Evolutionary conservation across 2,329 filamentous ascomycete genomes (phyloP).

Genomic region (Penicillium palitans): DNA sequence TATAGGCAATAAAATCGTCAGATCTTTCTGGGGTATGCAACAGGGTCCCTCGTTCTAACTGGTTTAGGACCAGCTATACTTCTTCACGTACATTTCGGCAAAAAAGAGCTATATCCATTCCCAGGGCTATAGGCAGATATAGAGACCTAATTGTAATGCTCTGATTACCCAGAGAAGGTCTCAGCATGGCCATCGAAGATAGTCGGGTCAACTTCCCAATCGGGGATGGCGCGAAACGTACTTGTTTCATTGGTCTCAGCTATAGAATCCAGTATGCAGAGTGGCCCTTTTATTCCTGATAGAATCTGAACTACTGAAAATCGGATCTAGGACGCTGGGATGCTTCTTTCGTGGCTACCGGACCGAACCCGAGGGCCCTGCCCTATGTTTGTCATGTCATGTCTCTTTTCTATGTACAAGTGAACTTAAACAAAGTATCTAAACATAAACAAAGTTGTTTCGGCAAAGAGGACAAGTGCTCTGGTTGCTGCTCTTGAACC

Average conservation of each 20-base stretch:
- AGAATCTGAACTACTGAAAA: neutral
- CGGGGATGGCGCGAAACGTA: conserved; percentile 1
- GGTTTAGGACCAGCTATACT: neutral
- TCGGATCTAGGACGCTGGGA: neutral
- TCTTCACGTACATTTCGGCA: neutral
- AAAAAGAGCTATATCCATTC: neutral
- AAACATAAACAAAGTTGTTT: conserved; percentile 72
- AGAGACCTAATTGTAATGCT: neutral
- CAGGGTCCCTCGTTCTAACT: neutral
- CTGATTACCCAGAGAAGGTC: neutral
- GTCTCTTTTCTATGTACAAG: conserved; percentile 20
- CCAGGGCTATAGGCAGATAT: neutral
- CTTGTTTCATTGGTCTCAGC: neutral
- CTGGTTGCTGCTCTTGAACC: conserved; percentile 92
- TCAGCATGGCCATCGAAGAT: neutral
- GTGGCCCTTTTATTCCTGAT: neutral
- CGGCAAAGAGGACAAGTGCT: conserved; percentile 91
- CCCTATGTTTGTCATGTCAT: conserved; percentile 6
- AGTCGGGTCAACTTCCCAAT: neutral
- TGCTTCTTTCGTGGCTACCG: neutral
- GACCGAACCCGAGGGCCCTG: neutral
- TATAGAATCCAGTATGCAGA: neutral
- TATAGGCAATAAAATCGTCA: conserved; percentile 2
- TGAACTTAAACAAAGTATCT: neutral
- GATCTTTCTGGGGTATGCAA: conserved; percentile 1